Evolutionary conservation across 2,329 filamentous ascomycete species (phyloP).

Genomic region (Magnaporthiopsis incrustans): DNA sequence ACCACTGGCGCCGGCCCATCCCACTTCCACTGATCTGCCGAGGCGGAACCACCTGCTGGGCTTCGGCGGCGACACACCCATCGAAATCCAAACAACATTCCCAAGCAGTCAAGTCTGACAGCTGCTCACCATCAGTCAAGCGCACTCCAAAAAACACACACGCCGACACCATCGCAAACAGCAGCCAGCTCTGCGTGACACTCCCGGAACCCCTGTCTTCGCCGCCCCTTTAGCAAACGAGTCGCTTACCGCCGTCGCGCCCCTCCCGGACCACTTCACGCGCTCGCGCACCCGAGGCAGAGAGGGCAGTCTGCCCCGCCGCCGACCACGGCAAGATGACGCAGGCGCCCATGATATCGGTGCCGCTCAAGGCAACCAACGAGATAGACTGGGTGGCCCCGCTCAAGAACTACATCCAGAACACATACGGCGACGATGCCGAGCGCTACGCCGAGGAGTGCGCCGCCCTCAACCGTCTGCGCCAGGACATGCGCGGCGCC

Average conservation of each 20-base stretch:
- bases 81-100: background rate
- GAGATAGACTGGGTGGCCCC: constrained; percentile 97
- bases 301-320: background rate
- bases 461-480: constrained; percentile 82
- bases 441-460: constrained; percentile 96
- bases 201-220: background rate
- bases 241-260: no score
- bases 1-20: background rate
- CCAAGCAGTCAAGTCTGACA: background rate
- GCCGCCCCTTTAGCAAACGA: background rate
- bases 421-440: constrained; percentile 92
- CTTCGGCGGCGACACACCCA: background rate
- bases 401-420: constrained; percentile 85
- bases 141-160: background rate
- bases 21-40: background rate
- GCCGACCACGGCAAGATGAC: constrained; percentile 45
- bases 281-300: background rate
- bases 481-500: constrained; percentile 97
- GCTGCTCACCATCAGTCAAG: background rate
- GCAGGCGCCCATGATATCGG: constrained; percentile 90
- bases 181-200: background rate
- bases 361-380: constrained; percentile 87
- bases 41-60: background rate
- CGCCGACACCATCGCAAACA: background rate
- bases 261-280: background rate